These are phyloP conservation scores for Diaporthe aspalathi DNA, from an alignment of 2,329 filamentous ascomycete genomes.

Conservation along the genomic window DNA sequence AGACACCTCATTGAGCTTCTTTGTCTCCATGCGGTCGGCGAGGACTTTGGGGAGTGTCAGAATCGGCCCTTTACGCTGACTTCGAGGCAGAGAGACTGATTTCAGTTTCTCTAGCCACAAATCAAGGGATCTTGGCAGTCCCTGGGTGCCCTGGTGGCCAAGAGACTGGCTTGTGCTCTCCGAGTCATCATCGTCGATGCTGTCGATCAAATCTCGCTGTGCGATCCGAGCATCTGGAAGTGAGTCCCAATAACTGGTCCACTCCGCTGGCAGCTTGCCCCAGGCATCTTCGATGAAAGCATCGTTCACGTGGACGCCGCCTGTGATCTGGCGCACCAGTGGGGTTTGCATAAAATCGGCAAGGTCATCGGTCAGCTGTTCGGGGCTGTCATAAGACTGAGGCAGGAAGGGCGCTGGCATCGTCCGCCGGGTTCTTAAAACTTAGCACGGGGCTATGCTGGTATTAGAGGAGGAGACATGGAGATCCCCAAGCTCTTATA, in stretches of 20 bases:
- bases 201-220: constrained; percentile 47
- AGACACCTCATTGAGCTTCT: constrained; percentile 48
- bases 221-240: constrained; percentile 46
- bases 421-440: background rate
- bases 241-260: constrained; percentile 47
- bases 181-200: constrained; percentile 44
- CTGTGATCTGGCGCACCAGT: constrained; percentile 48
- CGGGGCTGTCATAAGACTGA: constrained; percentile 37
- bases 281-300: constrained; percentile 48
- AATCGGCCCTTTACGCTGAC: constrained; percentile 39
- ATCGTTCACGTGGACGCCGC: constrained; percentile 51
- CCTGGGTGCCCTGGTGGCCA: background rate
- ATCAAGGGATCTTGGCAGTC: constrained; percentile 42
- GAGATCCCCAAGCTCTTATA: background rate
- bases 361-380: constrained; percentile 43
- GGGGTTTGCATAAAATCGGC: constrained; percentile 44
- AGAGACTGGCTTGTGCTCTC: background rate
- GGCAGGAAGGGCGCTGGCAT: constrained; percentile 24
- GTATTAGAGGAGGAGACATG: background rate
- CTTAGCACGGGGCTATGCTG: background rate
- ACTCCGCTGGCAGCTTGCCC: constrained; percentile 46
- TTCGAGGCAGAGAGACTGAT: constrained; percentile 44
- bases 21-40: constrained; percentile 46
- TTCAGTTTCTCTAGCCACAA: constrained; percentile 43
- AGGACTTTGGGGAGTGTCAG: constrained; percentile 43